Evolutionary conservation across 106 monocot species (phyloP).

Genomic region (Triglochin maritima): DNA sequence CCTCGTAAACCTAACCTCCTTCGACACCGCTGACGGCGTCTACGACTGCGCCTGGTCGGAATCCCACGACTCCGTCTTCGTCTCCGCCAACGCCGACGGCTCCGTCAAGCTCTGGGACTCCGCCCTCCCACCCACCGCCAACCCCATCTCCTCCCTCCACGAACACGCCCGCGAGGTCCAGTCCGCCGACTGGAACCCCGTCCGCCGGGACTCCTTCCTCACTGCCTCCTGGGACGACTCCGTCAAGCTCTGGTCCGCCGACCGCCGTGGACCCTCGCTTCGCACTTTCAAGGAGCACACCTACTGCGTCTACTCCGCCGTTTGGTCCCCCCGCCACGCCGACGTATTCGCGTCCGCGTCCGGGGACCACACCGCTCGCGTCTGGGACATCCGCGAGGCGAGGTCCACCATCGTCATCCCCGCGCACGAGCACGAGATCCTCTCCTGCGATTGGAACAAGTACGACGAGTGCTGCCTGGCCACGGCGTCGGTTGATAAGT

Average conservation of each 20-base stretch:
- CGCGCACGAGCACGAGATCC: constrained; percentile 84
- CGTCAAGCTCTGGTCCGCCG: constrained; percentile 85
- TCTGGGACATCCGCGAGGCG: constrained; percentile 92
- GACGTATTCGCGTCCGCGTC: constrained; percentile 94
- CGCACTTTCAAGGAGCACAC: constrained; percentile 90
- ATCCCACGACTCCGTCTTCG: constrained; percentile 17
- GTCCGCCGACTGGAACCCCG: constrained; percentile 87
- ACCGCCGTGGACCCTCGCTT: constrained; percentile 44
- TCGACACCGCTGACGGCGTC: constrained; percentile 15
- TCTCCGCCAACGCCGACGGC: constrained; percentile 55
- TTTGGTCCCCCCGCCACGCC: constrained; percentile 77
- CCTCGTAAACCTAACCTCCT: constrained; percentile 17
- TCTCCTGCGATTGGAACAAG: constrained; percentile 92
- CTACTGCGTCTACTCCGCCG: constrained; percentile 81
- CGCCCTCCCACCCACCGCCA: constrained; percentile 52
- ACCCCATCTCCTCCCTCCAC: constrained; percentile 64
- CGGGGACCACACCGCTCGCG: constrained; percentile 68
- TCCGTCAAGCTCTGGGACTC: constrained; percentile 86
- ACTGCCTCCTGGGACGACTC: constrained; percentile 92
- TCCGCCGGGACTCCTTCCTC: constrained; percentile 87
- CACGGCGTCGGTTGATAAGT: constrained; percentile 78
- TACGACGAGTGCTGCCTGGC: constrained; percentile 78
- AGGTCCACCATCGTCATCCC: constrained; percentile 55
- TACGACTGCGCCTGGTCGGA: constrained; percentile 21
- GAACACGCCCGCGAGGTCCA: constrained; percentile 94